Percentiles rank a stretch among this genome's conserved stretches.
phyloP scores from a whole-genome alignment of 345 rosid genomes.

The Punica granatum region DNA sequence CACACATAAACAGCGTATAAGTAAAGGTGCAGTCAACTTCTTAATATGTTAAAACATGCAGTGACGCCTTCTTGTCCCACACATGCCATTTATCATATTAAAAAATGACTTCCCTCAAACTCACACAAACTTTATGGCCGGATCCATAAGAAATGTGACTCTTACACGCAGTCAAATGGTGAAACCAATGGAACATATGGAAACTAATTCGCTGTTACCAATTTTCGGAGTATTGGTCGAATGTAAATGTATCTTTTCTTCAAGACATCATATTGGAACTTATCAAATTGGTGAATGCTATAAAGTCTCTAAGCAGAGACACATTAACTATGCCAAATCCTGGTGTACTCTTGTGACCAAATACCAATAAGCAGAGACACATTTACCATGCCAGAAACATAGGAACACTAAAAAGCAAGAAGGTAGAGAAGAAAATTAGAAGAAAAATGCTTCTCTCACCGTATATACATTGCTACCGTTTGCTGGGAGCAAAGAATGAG shows the following conservation, averaged over 20 bases:
- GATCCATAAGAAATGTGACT: neutral
- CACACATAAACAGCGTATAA: neutral
- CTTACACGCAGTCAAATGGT: neutral
- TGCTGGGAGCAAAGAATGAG: slow-evolving; percentile 10
- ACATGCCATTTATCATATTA: neutral
- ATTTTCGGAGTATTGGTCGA: neutral
- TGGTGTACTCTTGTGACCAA: too few species aligned
- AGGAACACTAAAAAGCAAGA: neutral
- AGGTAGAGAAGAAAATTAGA: neutral
- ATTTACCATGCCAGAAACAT: neutral
- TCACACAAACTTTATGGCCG: neutral
- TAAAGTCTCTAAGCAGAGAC: too few species aligned
- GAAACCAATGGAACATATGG: neutral
- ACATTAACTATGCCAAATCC: too few species aligned
- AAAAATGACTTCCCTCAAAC: neutral
- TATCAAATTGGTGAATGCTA: too few species aligned
- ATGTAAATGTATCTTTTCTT: neutral
- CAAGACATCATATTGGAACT: neutral
- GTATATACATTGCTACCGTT: slow-evolving; percentile 15
- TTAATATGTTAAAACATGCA: too few species aligned
- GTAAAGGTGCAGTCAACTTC: neutral
- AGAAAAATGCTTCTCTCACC: slow-evolving; percentile 16
- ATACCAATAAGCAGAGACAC: neutral
- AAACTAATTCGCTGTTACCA: neutral
- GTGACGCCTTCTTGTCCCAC: too few species aligned